phyloP scores from a whole-genome alignment of 192 early-diverging fungal species.

The Coemansia sp. region DNA sequence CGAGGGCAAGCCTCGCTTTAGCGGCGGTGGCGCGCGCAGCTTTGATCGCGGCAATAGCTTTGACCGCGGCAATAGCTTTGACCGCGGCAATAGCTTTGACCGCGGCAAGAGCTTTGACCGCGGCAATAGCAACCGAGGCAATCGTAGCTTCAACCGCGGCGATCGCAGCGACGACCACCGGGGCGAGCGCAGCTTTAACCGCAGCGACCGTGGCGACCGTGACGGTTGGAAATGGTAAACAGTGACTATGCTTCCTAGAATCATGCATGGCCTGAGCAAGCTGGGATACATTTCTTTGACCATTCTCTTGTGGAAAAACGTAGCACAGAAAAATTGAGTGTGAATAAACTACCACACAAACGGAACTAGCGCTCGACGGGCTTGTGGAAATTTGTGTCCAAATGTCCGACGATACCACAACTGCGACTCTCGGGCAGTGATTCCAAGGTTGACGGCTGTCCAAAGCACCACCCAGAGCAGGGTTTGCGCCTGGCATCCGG shows the following conservation, averaged over 20 bases:
- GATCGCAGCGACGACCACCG: no score
- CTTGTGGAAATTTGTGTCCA: constrained; percentile 44
- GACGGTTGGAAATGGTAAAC: no score
- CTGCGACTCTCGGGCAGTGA: constrained; percentile 62
- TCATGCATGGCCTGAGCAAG: no score
- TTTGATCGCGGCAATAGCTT: not conserved
- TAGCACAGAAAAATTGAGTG: not conserved
- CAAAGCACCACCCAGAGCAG: constrained; percentile 54
- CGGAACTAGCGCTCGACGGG: constrained; percentile 30
- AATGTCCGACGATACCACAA: constrained; percentile 66
- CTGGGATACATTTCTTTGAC: not conserved
- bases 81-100: not conserved
- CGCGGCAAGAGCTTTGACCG: not conserved
- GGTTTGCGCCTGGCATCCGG: constrained; percentile 36
- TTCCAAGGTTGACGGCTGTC: constrained; percentile 59
- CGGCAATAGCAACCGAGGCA: not conserved
- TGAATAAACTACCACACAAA: constrained; percentile 22
- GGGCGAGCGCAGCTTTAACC: no score
- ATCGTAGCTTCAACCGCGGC: not conserved
- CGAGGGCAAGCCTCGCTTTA: not conserved
- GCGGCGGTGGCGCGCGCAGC: not conserved
- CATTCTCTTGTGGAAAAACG: not conserved
- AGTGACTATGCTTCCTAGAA: no score
- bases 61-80: not conserved
- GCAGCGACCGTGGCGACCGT: no score